Evolutionary conservation across 306 rosid species (phyloP).

Genomic region (Myrica gale): DNA sequence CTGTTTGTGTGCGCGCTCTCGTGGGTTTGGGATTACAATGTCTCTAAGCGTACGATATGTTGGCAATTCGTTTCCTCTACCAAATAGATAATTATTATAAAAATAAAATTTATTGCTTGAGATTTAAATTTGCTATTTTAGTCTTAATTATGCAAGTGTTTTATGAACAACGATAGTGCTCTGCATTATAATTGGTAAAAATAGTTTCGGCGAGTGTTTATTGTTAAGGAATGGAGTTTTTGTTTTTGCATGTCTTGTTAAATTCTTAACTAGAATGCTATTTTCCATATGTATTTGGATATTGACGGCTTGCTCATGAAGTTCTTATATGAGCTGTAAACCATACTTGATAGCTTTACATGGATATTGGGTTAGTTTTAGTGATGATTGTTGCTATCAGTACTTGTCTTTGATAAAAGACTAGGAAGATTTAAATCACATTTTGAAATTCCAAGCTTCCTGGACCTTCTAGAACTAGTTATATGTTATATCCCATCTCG

Average conservation of each 20-base stretch:
- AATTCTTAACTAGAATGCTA: neutral
- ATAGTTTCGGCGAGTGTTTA: no score
- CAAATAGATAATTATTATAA: neutral
- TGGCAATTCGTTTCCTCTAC: neutral
- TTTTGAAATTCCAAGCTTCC: neutral
- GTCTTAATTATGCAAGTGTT: neutral
- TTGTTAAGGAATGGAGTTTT: no score
- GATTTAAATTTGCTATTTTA: neutral
- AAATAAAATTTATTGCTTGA: neutral
- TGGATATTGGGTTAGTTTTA: no score
- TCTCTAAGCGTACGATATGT: neutral
- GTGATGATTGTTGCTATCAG: no score
- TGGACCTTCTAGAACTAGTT: neutral
- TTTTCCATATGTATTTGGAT: neutral
- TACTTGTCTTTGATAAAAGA: no score
- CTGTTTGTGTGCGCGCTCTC: neutral
- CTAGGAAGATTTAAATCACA: neutral
- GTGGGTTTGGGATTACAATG: constrained; percentile 1
- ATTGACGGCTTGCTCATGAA: neutral
- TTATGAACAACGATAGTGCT: neutral
- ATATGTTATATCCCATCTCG: neutral
- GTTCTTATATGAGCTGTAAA: neutral
- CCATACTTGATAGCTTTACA: neutral
- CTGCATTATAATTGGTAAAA: neutral
- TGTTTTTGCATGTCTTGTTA: neutral